Base-by-base conservation (phyloP, 1,139 yeast genomes). In the Taiozyma sp. region DNA sequence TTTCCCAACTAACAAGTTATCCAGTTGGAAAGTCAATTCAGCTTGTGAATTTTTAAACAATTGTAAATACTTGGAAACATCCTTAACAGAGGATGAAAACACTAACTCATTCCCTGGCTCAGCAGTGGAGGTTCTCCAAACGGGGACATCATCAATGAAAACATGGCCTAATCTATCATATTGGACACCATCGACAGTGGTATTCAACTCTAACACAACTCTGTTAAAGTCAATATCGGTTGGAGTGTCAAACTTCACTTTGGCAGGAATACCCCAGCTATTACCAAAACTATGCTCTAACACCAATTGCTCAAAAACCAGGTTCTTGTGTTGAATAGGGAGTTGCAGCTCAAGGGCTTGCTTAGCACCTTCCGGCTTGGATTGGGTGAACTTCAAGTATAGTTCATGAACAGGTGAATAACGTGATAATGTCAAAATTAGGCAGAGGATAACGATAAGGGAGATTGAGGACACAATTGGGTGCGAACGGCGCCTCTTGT, bases 81-180 rank as follows among this genome's bases (percentile, higher is more conserved):
- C 96, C 63, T 87, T 88, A 34, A 74, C 70, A 48, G 76, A 71
- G 14, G 70, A 65, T 16, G 85, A 79, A 59, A 72, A 75, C 4
- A 79, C 75, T 4, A 68, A 59, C 22, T 70, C 75, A 54, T 81
- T 80, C 8, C 63, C 64, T 0, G 96, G 96, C 67, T 89, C 96
- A 22, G 88, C 83, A 2, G 96, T 89, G 3, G 93, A 84, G 0
- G 95, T 83, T 66, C 96, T 76, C 96, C 96, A 89, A 38, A 89
- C 68, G 58, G 87, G 88, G 16, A 78, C 75, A 27, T 84, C 88
- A 50, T 79, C 79, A 29, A 89, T 66, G 61, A 78, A 85, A 29
- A 89, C 67, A 62, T 87, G 89, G 14, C 85, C 87, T 60, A 89
- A 72, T 52, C 96, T 74, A 65, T 89, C 96, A 61, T 80, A 88